phyloP scores from a whole-genome alignment of 768 basidiomycete species.

The Hirschioporus abietinus region DNA sequence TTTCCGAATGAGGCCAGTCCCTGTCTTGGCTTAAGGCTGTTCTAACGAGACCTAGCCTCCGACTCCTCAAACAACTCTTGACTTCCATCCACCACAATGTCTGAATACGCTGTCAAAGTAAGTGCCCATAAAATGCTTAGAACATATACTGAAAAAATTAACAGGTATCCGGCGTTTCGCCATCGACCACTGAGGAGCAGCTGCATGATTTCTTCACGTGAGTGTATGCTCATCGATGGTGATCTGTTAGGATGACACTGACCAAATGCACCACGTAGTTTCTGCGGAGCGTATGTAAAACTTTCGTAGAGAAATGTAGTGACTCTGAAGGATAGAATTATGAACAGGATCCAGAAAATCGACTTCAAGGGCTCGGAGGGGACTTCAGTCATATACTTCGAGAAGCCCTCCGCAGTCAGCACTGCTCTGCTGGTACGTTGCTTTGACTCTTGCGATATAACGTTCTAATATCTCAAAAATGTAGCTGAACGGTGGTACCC shows the following conservation, averaged over 20 bases:
- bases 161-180: constrained; percentile 71
- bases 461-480: neutral
- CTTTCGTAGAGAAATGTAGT: neutral
- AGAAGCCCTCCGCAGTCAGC: constrained; percentile 77
- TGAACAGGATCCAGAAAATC: constrained; percentile 58
- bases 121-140: constrained; percentile 12
- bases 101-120: constrained; percentile 40
- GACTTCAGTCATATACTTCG: constrained; percentile 73
- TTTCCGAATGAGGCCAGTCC: neutral
- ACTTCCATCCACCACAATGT: constrained; percentile 33
- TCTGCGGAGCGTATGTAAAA: constrained; percentile 76
- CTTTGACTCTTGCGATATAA: neutral
- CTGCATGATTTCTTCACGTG: constrained; percentile 82
- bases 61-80: constrained; percentile 10
- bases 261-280: constrained; percentile 35
- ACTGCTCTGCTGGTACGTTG: constrained; percentile 73
- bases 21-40: neutral
- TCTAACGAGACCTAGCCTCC: neutral
- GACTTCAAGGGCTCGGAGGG: constrained; percentile 42
- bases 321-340: constrained; percentile 13
- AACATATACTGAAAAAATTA: neutral
- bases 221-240: constrained; percentile 19
- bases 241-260: constrained; percentile 10
- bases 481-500: constrained; percentile 67
- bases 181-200: constrained; percentile 58